Percentiles rank a stretch among this genome's conserved stretches.
These are phyloP conservation scores for Ananas comosus DNA, from an alignment of 176 grass and related monocot species.

Conservation along the genomic window DNA sequence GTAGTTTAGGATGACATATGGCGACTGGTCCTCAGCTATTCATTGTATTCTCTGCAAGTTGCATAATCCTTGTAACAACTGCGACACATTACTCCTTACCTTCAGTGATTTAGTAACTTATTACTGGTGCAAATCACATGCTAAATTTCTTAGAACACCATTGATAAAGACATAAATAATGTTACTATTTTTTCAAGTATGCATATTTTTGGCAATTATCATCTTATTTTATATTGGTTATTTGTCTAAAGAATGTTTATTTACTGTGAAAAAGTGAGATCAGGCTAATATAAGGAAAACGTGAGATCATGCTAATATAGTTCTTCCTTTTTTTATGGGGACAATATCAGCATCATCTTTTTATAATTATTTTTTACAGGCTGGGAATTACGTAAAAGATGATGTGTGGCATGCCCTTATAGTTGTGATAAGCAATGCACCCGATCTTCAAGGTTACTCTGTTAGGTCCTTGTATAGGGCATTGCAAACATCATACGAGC, in stretches of 20 bases:
- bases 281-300: no score
- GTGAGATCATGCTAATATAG: neutral
- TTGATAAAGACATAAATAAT: no score
- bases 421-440: conserved; percentile 82
- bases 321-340: neutral
- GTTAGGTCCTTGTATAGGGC: conserved; percentile 83
- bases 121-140: neutral
- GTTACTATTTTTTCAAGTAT: no score
- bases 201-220: no score
- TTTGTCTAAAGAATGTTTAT: neutral
- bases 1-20: neutral
- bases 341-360: neutral
- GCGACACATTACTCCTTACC: neutral
- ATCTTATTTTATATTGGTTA: neutral
- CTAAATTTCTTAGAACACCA: no score
- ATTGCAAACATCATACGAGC: conserved; percentile 53
- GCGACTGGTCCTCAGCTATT: neutral
- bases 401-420: conserved; percentile 94
- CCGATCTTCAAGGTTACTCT: conserved; percentile 97
- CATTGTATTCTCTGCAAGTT: neutral
- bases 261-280: neutral
- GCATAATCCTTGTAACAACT: neutral
- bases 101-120: neutral
- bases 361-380: conserved; percentile 31
- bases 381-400: conserved; percentile 88